Conservation (phyloP, 1,139 yeast species). For the Pichia sp. region DNA sequence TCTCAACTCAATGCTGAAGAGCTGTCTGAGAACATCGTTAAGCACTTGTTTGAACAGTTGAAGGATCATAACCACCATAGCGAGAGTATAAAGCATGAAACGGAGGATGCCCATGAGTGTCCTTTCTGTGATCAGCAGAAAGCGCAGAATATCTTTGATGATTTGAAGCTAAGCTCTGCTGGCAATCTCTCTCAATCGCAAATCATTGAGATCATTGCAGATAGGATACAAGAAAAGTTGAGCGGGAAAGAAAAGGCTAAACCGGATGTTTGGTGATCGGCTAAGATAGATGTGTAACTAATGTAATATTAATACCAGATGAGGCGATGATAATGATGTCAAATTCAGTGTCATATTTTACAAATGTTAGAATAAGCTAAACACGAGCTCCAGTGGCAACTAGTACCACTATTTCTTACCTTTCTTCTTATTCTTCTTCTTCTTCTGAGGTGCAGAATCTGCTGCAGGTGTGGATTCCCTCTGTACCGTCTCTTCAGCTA, state of each 20-base stretch:
- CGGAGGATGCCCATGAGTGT: too few species aligned
- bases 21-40: conserved; percentile 8
- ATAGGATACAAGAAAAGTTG: conserved; percentile 8
- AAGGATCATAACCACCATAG: too few species aligned
- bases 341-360: too few species aligned
- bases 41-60: conserved; percentile 5
- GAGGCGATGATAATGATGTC: too few species aligned
- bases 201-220: conserved; percentile 10
- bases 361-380: too few species aligned
- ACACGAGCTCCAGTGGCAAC: too few species aligned
- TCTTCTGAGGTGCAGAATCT: conserved; percentile 7
- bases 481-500: not conserved
- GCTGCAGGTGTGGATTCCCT: conserved; percentile 4
- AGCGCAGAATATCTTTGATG: not conserved
- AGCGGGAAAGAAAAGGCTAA: conserved; percentile 2
- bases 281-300: not conserved
- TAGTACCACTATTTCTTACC: conserved; percentile 21
- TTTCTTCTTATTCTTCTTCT: conserved; percentile 22
- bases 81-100: too few species aligned
- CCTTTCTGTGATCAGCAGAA: conserved; percentile 8
- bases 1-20: not conserved
- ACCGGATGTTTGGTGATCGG: conserved; percentile 16
- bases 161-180: not conserved
- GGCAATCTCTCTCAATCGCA: conserved; percentile 2
- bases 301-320: too few species aligned